Evolutionary conservation across 208 protist species (phyloP), one percentile per base, ranked within the genome.

Genomic region (Herpetomonas tarakana): DNA sequence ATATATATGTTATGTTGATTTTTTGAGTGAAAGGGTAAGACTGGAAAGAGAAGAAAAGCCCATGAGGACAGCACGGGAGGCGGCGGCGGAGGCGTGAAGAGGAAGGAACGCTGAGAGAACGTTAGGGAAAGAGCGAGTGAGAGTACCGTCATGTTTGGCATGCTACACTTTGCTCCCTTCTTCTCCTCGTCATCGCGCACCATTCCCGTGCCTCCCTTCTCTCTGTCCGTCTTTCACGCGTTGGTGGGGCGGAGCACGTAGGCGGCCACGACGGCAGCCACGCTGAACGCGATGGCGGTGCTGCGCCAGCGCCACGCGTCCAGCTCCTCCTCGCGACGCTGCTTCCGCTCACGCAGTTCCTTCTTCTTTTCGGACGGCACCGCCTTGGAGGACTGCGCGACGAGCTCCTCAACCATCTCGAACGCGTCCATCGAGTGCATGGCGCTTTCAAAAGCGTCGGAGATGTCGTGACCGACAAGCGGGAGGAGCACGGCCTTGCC

Each of bases 301-400:
- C 52, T 68, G 44, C 62, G 62, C 62, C 62, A 68, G 44, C 62
- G 62, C 62, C 53, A 61, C 62, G 59, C 29, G 52, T 64, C 58
- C 24, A 56, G 46, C 51, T 58, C 50, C 21, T 54, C 60, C 27
- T 35, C n/a, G 41, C 57, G 57, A 49, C 64, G 61, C 18, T 41
- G 41, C 50, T 52, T 22, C 18, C 54, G 54, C 30, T 45, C 50
- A 2, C 26, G 44, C n/a, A 69, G 50, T 1, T 11, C 27, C 46
- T 61, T 49, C 24, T 39, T 46, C 55, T 69, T 44, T 7, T 62
- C 50, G 12, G 22, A 9, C 12, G 64, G 22, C 49, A 45, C 47
- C 31, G 49, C 39, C 21, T 62, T 41, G 49, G 59, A 38, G 39
- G 39, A 54, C 35, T 41, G 35, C 9, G 35, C 35, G 35, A 41